Base-by-base conservation (phyloP, 1,284 basidiomycete genomes). In the Tilletia walkeri region DNA sequence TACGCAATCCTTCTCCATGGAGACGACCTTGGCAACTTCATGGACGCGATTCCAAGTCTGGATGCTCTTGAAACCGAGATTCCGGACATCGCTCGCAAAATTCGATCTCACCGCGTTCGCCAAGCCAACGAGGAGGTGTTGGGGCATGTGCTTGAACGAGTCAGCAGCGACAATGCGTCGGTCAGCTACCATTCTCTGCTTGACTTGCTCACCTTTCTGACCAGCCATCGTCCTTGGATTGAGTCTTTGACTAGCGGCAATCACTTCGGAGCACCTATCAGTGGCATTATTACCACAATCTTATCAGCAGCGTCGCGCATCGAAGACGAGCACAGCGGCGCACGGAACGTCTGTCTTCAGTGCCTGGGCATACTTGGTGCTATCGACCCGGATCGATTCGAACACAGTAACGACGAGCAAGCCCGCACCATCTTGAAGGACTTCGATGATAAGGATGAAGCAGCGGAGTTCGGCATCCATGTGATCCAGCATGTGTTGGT, bases 331-430 rank as follows among this genome's bases (percentile, higher is more conserved):
- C 82, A 84, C 39, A 69, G 69, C n/a, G 74, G 75, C 89, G 93
- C 69, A 80, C 87, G 5, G 81, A 74, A 77, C 41, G 67, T 82
- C 34, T 94, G 49, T 89, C 94, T 92, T 79, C 92, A 96, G 80
- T 97, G 94, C 82, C 89, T 99, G 67, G 94, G 95, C 0, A 88
- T 93, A n/a, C 85, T 99, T 4, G 96, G 96, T 5, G 96, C 96
- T 0, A 88, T 96, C 20, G 96, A 99, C 84, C 95, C 96, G 0
- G 96, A 99, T 85, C 89, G 96, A 69, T 91, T 93, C 80, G 91
- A 93, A 73, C 86, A 92, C 53, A 20, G 48, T 34, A 47, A 24
- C 38, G 53, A 56, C 20, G 89, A 91, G 73, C 85, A 88, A 2
- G 87, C 88, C 50, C 90, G 92, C 85, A 88, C 93, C 49, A 87